Evolutionary conservation across 2,329 filamentous ascomycete genomes (phyloP), one percentile per base, ranked within the genome.

Genomic region (Aureobasidium sp.): DNA sequence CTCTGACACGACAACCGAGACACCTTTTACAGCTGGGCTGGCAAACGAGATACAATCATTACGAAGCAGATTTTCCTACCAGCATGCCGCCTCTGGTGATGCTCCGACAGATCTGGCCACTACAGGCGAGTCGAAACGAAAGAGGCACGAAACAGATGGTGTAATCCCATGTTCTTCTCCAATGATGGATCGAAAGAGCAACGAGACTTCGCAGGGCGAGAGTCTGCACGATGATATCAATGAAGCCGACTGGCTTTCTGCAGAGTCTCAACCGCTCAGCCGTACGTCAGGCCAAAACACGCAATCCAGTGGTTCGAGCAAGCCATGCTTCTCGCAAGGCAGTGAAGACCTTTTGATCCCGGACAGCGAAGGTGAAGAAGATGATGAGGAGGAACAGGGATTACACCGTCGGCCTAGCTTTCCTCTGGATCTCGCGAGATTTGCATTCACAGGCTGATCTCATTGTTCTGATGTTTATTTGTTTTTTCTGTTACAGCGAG

Each of bases 271-370:
- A 21, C 63, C 68, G 10, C 34, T 61, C 25, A 65, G 32, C 66
- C 67, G 15, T 65, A 67, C 2, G 52, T 72, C 8, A 29, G 47
- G 49, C 13, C 39, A 53, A 7, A 34, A 50, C 27, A 59, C 57
- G n/a, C 57, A 59, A 36, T 59, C 57, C 10, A 59, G 57, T 34
- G 45, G 34, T 25, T 37, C 21, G 5, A 59, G 57, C 36, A 59
- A 50, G 15, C 45, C 41, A 29, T 39, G 9, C 41, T 55, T 55
- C 34, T 57, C 54, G 2, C 74, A 74, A 63, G 78, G 78, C 13
- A 80, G 78, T 63, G 78, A 80, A 64, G 78, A 80, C 54, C 62
- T 79, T 21, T 66, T 80, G 15, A 71, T 79, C 0, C 77, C 76
- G 0, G 74, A 78, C 47, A 80, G 78, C 21, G 74, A 75, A 39